Evolutionary conservation across 352 stramenopile genomes (phyloP).

Genomic region (Elongisporangium prolatum): DNA sequence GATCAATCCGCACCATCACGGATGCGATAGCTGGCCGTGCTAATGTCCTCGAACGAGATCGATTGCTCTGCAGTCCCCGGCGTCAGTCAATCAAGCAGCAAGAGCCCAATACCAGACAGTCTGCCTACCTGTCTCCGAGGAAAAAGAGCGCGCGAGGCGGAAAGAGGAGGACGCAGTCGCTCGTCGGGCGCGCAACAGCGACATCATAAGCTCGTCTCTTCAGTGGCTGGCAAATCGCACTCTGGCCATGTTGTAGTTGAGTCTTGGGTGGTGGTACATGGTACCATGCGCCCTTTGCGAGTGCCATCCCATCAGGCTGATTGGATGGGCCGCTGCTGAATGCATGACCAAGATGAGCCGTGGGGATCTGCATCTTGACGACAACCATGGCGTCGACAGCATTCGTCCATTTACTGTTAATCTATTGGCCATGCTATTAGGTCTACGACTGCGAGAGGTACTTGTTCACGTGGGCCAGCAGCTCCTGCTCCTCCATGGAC

Average conservation of each 20-base stretch:
- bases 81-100: constrained; percentile 1
- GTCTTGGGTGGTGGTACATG: not conserved
- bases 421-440: not conserved
- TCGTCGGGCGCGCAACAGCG: not conserved
- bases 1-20: constrained; percentile 43
- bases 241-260: not conserved
- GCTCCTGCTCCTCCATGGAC: constrained; percentile 60
- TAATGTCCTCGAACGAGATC: constrained; percentile 94
- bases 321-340: not conserved
- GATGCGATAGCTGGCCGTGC: constrained; percentile 92
- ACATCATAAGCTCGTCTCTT: not conserved
- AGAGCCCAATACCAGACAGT: not conserved
- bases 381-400: not conserved
- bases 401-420: not conserved
- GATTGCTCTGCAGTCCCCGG: constrained; percentile 17
- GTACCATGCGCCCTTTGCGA: not conserved
- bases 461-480: constrained; percentile 67
- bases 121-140: not conserved
- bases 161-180: not conserved
- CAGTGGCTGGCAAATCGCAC: constrained; percentile 8
- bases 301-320: not conserved
- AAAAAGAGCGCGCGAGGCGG: not conserved
- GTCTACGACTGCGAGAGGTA: constrained; percentile 24
- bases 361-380: not conserved
- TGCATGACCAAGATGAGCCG: not conserved